Base-by-base conservation (phyloP, 768 basidiomycete genomes). In the Panaeolus papilionaceus region DNA sequence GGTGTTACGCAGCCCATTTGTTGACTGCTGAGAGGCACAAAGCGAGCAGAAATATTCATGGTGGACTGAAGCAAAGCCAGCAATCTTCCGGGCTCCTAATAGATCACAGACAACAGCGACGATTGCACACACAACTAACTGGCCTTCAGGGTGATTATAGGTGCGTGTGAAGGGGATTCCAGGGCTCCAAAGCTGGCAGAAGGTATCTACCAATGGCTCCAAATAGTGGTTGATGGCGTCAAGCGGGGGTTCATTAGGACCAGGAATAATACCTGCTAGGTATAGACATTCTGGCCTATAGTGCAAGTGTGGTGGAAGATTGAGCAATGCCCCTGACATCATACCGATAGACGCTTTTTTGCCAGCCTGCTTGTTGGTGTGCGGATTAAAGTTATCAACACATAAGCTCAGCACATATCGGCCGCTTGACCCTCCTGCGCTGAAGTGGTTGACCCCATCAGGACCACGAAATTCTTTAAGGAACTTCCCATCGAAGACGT, bases 21-120 rank as follows among this genome's bases (percentile, higher is more conserved):
- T 11, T 4, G n/a, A 28, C 70, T 63, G 64, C 73, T 73, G 23
- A 71, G 63, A 64, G 42, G 28, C 68, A 47, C 72, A 73, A 18
- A 64, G 14, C 10, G 62, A 64, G 26, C 71, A 69, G 62, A 20
- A 69, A 45, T 54, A 64, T 16, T 68, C 47, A n/a, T 65, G 66
- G 11, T 4, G 2, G 58, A 67, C 49, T 18, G 16, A 6, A 20
- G 65, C 64, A 11, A 51, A 49, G 51, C 65, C 63, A 23, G 42
- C 44, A 8, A 69, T 20, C 42, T 69, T 69, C 8, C 67, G 61
- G n/a, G 71, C 66, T 40, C 23, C 70, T 51, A 66, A 70, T 11
- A 68, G 69, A 54, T 71, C 70, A 18, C 61, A 62, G 40, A 66
- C 66, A 37, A 54, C 54, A n/a, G 64, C 44, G 18, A 64, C 51